Base-by-base conservation (phyloP, 176 grass and related monocot species). In the Aegilops umbellulata region DNA sequence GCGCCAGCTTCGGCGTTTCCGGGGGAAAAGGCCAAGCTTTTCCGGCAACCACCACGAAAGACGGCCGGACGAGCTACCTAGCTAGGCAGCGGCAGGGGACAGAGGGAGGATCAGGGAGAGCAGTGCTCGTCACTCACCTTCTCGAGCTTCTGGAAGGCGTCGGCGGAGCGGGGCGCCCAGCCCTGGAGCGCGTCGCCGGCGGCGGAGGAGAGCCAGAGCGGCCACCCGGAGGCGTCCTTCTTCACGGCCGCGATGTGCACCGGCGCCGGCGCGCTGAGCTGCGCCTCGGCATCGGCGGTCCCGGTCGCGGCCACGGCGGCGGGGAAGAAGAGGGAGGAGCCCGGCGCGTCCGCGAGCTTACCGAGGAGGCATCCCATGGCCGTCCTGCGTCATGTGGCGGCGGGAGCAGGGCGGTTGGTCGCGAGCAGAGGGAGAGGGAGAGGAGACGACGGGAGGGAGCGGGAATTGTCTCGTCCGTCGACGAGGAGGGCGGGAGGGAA, bases 281-380 rank as follows among this genome's bases (percentile, higher is more conserved):
- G 92, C 41, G 80, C 80, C 66, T 88, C 81, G 5, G n/a, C 24
- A 0, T 10, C 42, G 10, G 24, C 83, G 6, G 4, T 63, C 3
- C 13, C 57, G 10, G 38, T 10, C 23, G 42, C 60, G 31, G 57
- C 2, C 22, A 71, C 60, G 44, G 34, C 8, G 42, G 69, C 3
- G 24, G 89, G 81, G 62, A 91, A 91, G 90, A 96, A 90, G 84
- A 92, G 36, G 65, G 79, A 93, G 62, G 84, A 83, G 30, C 87
- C 75, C 13, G 88, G 77, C 74, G 76, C 82, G 80, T 46, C 26
- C 29, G 83, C 67, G 76, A 92, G 87, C 87, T 99, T 99, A 84
- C 94, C 94, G 51, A 94, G 74, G 68, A 90, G 35, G 86, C 97
- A 99, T 69, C 97, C 97, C 97, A 99, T 99, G 80, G 49, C 57